Base-by-base conservation (phyloP, 2,329 filamentous ascomycete genomes). In the Hawksworthiomyces lignivorus region DNA sequence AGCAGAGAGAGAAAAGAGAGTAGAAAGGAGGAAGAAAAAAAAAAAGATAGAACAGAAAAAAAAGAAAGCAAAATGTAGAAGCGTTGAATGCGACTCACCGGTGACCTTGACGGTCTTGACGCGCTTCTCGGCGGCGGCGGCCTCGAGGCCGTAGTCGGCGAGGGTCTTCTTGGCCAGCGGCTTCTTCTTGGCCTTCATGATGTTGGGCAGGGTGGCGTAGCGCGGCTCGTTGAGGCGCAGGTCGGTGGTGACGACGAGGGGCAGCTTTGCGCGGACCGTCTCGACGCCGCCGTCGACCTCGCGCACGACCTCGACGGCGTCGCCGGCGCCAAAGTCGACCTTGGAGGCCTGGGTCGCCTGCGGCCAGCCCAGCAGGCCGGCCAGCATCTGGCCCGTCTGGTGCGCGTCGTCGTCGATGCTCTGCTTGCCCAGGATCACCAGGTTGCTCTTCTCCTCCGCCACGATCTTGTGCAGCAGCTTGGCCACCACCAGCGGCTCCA, bases 121-220 rank as follows among this genome's bases (percentile, higher is more conserved):
- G 55, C 89, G 75, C 65, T 75, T 80, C 62, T 75, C 73, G 39
- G 76, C 77, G 54, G 88, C 81, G 32, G 95, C 66, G 39, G 75
- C 77, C 54, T 87, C 81, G 32, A 96, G 66, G 2, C 85, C 87
- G 62, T 85, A 84, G 59, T 98, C 92, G 44, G 70, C 75, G 61
- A 96, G 62, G 51, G 76, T 87, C 75, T 87, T 84, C 83, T 96
- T 97, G 57, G 92, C 87, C 54, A 98, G 59, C 58, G 86, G 86
- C 84, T 98, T 98, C 85, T 97, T 98, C 84, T 98, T 98, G 40
- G 92, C 92, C 82, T 97, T 98, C 92, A 98, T 98, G 52, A 98
- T 97, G 62, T 97, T 97, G 38, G 89, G 90, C 76, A 98, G 64
- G 64, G 80, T 95, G 18, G 90, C 92, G 63, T 95, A 98, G 50